Base-by-base conservation (phyloP, 2,329 filamentous ascomycete genomes). In the Aureobasidium namibiae region DNA sequence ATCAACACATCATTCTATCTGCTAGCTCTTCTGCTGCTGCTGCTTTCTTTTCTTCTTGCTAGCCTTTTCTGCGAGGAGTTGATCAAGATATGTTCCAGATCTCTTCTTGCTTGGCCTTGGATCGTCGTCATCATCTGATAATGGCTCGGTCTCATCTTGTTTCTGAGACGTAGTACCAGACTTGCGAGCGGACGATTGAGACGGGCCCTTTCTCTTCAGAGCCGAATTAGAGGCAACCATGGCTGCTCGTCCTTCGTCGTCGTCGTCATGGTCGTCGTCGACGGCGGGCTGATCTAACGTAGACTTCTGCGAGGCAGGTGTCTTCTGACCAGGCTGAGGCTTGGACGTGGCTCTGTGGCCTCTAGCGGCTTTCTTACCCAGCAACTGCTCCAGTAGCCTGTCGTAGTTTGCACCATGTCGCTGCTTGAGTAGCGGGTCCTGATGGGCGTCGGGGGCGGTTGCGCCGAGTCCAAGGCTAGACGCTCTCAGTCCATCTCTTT, bases 61-160 rank as follows among this genome's bases (percentile, higher is more conserved):
- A 8, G 76, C 75, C 36, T 76, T 74, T 60, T 77, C 71, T 3
- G 70, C 71, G 1, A 79, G 68, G 16, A 84, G 67, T 63, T 83
- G 79, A 67, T 84, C 82, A 24, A 84, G 70, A 65, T 80, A 83
- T 61, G 75, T 82, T 14, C 67, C 72, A 1, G 72, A 72, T 52
- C 75, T 74, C 63, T 75, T 78, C 29, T 67, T 69, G 23, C 64
- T 57, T 9, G 62, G 54, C 61, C 63, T 50, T n/a, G 45, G 16
- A 23, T 56, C 29, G 34, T 66, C 54, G 68, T 71, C 10, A 52
- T 60, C 49, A 56, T 63, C 58, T 54, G 64, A 62, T 13, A 23
- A 56, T n/a, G n/a, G 14, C 23, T 39, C 42, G 2, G 26, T 16
- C 34, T 31, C 46, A 11, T 38, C n/a, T 21, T 48, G 33, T 3